These are phyloP conservation scores for Dendrobium nobile DNA, from an alignment of 106 monocot genomes.

Conservation along the genomic window DNA sequence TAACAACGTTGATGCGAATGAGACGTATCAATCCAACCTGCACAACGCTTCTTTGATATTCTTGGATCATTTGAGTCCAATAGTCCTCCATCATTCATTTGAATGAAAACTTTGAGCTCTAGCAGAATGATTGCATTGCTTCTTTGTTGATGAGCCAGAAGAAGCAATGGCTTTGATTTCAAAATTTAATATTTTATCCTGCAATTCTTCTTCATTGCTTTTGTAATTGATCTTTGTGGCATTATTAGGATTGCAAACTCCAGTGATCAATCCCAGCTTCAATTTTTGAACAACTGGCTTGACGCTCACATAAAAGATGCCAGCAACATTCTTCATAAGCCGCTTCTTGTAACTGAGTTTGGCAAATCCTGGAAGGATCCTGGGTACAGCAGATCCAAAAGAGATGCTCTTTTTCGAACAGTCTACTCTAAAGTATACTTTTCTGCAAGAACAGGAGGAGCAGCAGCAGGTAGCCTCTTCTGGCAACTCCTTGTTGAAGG, in stretches of 20 bases:
- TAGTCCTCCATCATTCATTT: background rate
- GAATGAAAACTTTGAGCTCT: too few relatives aligned
- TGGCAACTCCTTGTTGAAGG: conserved; percentile 77
- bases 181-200: background rate
- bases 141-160: too few relatives aligned
- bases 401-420: conserved; percentile 43
- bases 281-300: conserved; percentile 71
- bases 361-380: conserved; percentile 81
- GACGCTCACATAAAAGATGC: conserved; percentile 67
- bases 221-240: background rate
- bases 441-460: conserved; percentile 62
- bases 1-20: too few relatives aligned
- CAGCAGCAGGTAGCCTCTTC: conserved; percentile 69
- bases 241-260: conserved; percentile 47
- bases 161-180: too few relatives aligned
- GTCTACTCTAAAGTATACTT: conserved; percentile 68
- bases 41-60: background rate
- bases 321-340: conserved; percentile 40
- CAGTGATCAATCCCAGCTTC: conserved; percentile 43
- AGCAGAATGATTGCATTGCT: too few relatives aligned
- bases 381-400: conserved; percentile 50
- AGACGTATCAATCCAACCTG: too few relatives aligned
- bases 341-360: conserved; percentile 74
- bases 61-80: too few relatives aligned
- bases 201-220: background rate